phyloP scores from a whole-genome alignment of 1,139 yeast genomes.

The Kurtzmaniella quercitrusa region DNA sequence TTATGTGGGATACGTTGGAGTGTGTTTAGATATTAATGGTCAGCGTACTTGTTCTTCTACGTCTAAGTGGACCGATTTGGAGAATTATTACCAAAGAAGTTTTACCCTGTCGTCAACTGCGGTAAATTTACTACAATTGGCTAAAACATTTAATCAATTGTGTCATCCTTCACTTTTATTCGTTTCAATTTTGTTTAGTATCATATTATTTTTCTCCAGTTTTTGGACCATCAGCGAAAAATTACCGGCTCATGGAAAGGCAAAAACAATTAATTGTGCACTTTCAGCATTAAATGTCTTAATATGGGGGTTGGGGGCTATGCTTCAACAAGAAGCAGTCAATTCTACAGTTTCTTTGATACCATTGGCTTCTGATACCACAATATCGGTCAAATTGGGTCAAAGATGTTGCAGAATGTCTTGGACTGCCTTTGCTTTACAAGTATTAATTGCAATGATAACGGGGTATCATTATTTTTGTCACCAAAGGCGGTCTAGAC shows the following conservation, averaged over 20 bases:
- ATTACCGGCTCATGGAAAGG: slow-evolving; percentile 39
- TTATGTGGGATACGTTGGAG: slow-evolving; percentile 48
- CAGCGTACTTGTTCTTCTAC: slow-evolving; percentile 29
- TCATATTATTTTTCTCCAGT: slow-evolving; percentile 36
- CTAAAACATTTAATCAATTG: slow-evolving; percentile 37
- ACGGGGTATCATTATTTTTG: slow-evolving; percentile 11
- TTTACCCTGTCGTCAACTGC: neutral
- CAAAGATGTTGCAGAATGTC: slow-evolving; percentile 54
- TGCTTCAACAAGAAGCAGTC: slow-evolving; percentile 63
- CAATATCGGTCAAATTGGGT: slow-evolving; percentile 46
- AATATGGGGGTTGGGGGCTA: slow-evolving; percentile 67
- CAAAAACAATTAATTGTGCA: slow-evolving; percentile 29
- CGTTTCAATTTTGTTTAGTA: slow-evolving; percentile 42
- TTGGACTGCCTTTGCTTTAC: slow-evolving; percentile 58
- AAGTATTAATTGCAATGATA: slow-evolving; percentile 17
- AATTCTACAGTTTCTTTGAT: slow-evolving; percentile 42
- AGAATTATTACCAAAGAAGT: neutral
- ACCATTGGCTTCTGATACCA: slow-evolving; percentile 48
- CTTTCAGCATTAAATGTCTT: slow-evolving; percentile 38
- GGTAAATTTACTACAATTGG: slow-evolving; percentile 39
- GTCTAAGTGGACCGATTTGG: slow-evolving; percentile 14
- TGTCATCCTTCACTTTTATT: slow-evolving; percentile 55
- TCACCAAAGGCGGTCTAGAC: neutral
- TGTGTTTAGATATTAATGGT: slow-evolving; percentile 36
- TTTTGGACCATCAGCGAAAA: slow-evolving; percentile 46